Evolutionary conservation across 805 yeast genomes (phyloP).

Genomic region (Tetrapisispora namnaoensis): DNA sequence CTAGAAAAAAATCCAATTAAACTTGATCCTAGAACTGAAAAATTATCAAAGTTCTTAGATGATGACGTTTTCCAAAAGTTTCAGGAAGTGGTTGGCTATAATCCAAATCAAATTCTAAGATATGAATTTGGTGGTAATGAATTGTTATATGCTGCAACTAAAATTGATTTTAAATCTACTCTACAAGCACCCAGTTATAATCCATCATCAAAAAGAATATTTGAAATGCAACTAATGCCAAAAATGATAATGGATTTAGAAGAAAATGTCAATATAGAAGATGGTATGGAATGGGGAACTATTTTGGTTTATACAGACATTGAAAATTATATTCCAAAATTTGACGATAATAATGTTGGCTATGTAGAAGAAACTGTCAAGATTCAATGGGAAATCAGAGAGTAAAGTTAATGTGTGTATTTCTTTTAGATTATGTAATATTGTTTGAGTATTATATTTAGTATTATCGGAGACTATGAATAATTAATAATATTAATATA

Average conservation of each 20-base stretch:
- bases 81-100: conserved; percentile 62
- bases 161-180: conserved; percentile 29
- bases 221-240: conserved; percentile 93
- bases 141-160: conserved; percentile 48
- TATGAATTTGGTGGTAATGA: conserved; percentile 78
- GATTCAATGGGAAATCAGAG: conserved; percentile 68
- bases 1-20: conserved; percentile 22
- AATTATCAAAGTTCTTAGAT: conserved; percentile 47
- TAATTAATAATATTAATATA: neutral
- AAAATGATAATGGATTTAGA: conserved; percentile 80
- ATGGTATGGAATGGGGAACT: conserved; percentile 98
- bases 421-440: neutral
- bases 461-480: neutral
- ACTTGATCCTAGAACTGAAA: conserved; percentile 36
- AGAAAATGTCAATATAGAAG: conserved; percentile 36
- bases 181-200: conserved; percentile 55
- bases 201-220: conserved; percentile 49
- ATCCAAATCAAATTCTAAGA: conserved; percentile 79
- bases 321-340: conserved; percentile 49
- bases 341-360: conserved; percentile 62
- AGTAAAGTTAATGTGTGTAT: neutral
- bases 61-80: conserved; percentile 76
- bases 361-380: conserved; percentile 74
- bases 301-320: conserved; percentile 71
- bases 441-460: neutral